Base-by-base conservation (phyloP, 257 asterid species). In the Jacaranda mimosifolia region DNA sequence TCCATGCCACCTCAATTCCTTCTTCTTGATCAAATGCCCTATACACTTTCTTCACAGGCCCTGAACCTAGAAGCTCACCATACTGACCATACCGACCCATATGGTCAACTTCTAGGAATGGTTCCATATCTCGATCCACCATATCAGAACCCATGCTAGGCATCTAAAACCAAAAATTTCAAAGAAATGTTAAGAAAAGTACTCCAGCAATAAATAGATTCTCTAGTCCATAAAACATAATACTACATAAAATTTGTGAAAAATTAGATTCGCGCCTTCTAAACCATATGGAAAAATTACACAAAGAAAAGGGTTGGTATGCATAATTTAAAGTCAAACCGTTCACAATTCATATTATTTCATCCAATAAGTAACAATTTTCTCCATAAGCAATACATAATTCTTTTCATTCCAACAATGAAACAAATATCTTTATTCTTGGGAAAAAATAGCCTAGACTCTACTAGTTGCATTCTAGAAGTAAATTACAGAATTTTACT, bases 1-100 rank as follows among this genome's bases (percentile, higher is more conserved):
- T 93, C 98, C 98, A 93, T 3, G 98, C 98, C 63, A 93, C 97
- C 85, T 93, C 98, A 42, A 91, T 89, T 5, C 98, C 98, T 81
- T 93, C 94, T 80, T 91, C 97, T 63, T 91, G 97, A 77, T 93
- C 98, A 39, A 93, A 93, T 5, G 94, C 98, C 45, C 98, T 78
- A 70, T 93, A 91, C 66, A 93, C 98, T 59, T 85, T 93, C 81
- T 93, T 93, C 73, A 91, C 89, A 0, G 98, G 90, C 21, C 98
- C 97, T 0, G 84, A 73, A 3, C 98, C 98, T 0, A 93, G 84
- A 39, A 93, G 89, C 88, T 93, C 98, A 7, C 18, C 73, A 46
- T 89, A 93, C 17, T 97, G 81, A 7, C 18, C 73, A 46, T 89
- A 93, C 17, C 98, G 81, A 0, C 93, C 88, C 0, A 79, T 89